Evolutionary conservation across 371 early-diverging fungal genomes (phyloP), one percentile per base, ranked within the genome.

Genomic region (Lichtheimia corymbifera): DNA sequence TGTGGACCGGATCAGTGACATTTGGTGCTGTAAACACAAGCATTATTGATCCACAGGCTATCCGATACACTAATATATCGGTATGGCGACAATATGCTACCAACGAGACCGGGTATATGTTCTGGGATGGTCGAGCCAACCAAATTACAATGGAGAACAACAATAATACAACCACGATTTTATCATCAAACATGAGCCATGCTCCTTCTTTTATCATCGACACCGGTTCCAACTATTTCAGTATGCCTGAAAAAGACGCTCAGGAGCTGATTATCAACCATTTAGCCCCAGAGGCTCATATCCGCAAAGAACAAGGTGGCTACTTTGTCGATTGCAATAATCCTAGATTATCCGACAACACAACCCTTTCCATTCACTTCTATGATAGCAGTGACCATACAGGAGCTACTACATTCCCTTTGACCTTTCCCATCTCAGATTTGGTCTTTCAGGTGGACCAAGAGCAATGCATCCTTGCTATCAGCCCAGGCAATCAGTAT

Each of bases 1-100:
- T 35, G 35, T 49, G 55, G 50, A 59, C 68, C 1, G 78, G 77
- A 18, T 76, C 78, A 53, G 68, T 79, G 13, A 64, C 71, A n/a
- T 74, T 83, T 64, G 79, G 79, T 17, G 77, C 63, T 13, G 30
- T 40, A 12, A 20, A 41, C 4, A 7, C 18, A 12, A 54, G 17
- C 17, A n/a, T 54, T 9, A 14, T 54, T 41, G 54, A 54, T n/a
- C 35, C 35, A 35, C 35, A 35, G 11, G 11, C 35, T 35, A 35
- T 35, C 9, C 35, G 11, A 5, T 35, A 35, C 11, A 35, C 35
- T 0, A 35, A 35, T 35, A 35, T 35, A 0, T 35, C 35, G 11
- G 22, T 22, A n/a, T 54, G 41, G n/a, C 14, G 18, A 18, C 41
- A 54, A 18, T 40, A 18, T 35, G 54, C 41, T 7, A 18, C 41